Base-by-base conservation (phyloP, 2,329 filamentous ascomycete genomes). In the Pseudogymnoascus destructans region DNA sequence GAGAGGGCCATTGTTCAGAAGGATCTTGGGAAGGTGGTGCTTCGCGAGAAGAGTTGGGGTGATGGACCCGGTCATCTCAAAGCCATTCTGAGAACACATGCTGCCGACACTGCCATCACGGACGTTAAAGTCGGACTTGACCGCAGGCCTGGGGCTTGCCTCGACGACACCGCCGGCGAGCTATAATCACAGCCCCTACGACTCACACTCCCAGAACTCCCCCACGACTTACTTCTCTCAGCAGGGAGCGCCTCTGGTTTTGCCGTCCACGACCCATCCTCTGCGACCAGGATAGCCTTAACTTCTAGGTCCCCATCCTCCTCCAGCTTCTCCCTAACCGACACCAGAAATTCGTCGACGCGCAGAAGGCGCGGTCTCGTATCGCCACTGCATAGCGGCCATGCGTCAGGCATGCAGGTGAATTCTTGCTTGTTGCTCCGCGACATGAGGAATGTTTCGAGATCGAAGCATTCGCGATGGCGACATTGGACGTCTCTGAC, bases 391-490 rank as follows among this genome's bases (percentile, higher is more conserved):
- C 92, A 97, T 27, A 95, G 82, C 0, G 93, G 93, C 90, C 91
- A 96, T 57, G 81, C 80, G 65, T 93, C 88, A 0, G 80, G 74
- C 58, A 78, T 72, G 1, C 76, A 77, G 6, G 79, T 81, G 63
- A 84, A 77, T 23, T 66, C 63, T 11, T 72, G 71, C 38, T 69
- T 72, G 21, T 68, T 70, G 19, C 64, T 68, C 13, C 88, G 81
- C 5, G 85, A 88, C 11, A 75, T 70, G 7, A 98, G 78, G 74
- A 89, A 97, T 0, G 81, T 91, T 17, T 86, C 79, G 6, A 96
- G 80, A 69, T 97, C 92, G 68, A 97, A 96, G 68, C 90, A 95
- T 67, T 96, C 89, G 35, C 85, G 74, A 68, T 98, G 92, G 21
- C 74, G 74, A 69, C 93, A 98, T 2, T 70, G 65, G 6, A 66